These are phyloP conservation scores for Daedalea quercina DNA, from an alignment of 768 basidiomycete genomes.

Conservation along the genomic window DNA sequence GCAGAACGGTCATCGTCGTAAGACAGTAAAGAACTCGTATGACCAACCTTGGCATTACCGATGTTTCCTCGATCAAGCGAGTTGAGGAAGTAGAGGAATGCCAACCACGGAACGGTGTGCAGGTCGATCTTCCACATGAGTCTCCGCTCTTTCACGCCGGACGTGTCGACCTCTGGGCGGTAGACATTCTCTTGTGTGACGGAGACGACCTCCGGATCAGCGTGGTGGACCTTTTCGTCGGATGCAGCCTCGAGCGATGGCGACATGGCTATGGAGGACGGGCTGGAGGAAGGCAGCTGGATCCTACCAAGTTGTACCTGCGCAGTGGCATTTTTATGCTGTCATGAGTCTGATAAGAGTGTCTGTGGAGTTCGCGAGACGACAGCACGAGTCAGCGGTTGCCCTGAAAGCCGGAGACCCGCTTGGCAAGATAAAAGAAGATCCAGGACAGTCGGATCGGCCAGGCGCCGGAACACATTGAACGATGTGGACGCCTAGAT, in stretches of 20 bases:
- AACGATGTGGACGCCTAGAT: too few species aligned
- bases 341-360: neutral
- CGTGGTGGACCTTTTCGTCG: neutral
- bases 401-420: too few species aligned
- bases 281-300: neutral
- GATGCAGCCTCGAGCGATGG: neutral
- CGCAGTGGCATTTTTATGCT: neutral
- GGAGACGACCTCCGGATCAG: conserved; percentile 4
- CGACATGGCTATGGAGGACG: neutral
- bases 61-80: conserved; percentile 60
- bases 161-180: conserved; percentile 45
- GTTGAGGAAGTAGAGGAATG: conserved; percentile 66
- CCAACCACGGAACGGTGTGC: conserved; percentile 69
- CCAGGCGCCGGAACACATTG: too few species aligned
- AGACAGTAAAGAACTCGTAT: neutral
- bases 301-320: neutral
- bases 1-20: neutral
- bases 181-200: conserved; percentile 29
- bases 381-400: too few species aligned
- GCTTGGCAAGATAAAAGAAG: too few species aligned
- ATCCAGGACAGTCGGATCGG: too few species aligned
- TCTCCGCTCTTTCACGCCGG: conserved; percentile 45
- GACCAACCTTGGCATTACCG: conserved; percentile 62
- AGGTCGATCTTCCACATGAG: conserved; percentile 56
- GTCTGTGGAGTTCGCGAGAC: too few species aligned